A percentile compares a stretch with the other conserved stretches of the same genome.
These are phyloP conservation scores for Aspergillus aculeatus DNA, from an alignment of 2,329 filamentous ascomycete genomes.

Conservation along the genomic window DNA sequence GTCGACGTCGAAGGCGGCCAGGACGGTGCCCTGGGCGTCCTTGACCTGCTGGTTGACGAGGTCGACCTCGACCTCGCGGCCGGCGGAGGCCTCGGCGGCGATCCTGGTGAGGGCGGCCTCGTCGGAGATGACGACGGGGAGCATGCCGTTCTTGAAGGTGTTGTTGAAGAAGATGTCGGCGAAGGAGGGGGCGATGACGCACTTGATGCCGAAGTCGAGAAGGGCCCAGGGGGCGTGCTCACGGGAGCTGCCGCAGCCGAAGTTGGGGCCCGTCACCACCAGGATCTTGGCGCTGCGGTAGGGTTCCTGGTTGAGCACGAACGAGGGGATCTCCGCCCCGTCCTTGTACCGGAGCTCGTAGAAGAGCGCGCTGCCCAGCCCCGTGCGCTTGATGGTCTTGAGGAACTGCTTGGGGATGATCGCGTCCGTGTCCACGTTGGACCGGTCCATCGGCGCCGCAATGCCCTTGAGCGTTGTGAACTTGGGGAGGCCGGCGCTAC, in stretches of 20 bases:
- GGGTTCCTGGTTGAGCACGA: conserved; percentile 86
- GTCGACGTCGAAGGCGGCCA: conserved; percentile 83
- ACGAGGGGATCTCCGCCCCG: conserved; percentile 72
- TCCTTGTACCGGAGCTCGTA: conserved; percentile 77
- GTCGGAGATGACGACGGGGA: conserved; percentile 76
- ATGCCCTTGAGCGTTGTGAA: conserved; percentile 83
- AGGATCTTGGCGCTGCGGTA: conserved; percentile 85
- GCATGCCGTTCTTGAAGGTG: conserved; percentile 99
- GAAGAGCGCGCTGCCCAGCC: conserved; percentile 85
- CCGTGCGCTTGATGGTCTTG: conserved; percentile 98
- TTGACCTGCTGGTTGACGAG: conserved; percentile 81
- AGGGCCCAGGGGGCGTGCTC: conserved; percentile 98
- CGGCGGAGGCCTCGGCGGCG: conserved; percentile 72
- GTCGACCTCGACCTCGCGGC: conserved; percentile 84
- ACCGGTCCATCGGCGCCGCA: conserved; percentile 79
- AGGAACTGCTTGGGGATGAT: conserved; percentile 99
- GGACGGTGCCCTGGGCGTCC: conserved; percentile 67
- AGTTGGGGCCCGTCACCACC: conserved; percentile 88
- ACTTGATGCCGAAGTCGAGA: conserved; percentile 93
- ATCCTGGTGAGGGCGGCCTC: conserved; percentile 66
- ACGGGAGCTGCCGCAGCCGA: conserved; percentile 87
- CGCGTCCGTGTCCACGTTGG: conserved; percentile 97
- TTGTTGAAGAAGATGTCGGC: conserved; percentile 99
- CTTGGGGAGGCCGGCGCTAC: conserved; percentile 68
- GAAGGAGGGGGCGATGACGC: conserved; percentile 82